phyloP scores from a whole-genome alignment of 371 early-diverging fungal species.

The Rhizopus stolonifer region DNA sequence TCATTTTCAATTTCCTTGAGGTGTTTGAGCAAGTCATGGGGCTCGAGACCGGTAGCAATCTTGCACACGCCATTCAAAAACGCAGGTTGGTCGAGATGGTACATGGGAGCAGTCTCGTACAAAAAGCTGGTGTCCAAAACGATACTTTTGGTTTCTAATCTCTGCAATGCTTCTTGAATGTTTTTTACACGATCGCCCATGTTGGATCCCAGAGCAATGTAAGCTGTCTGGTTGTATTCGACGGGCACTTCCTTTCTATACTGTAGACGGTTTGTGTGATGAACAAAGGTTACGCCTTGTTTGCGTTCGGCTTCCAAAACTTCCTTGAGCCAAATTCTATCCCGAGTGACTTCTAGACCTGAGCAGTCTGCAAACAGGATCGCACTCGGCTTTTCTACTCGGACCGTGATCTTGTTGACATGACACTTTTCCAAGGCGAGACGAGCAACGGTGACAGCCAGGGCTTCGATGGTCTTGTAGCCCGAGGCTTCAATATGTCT shows the following conservation, averaged over 20 bases:
- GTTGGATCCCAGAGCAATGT: constrained; percentile 92
- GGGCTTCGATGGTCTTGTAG: constrained; percentile 85
- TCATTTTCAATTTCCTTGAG: constrained; percentile 83
- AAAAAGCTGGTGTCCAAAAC: constrained; percentile 94
- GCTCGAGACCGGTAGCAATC: constrained; percentile 77
- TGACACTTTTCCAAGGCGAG: constrained; percentile 77
- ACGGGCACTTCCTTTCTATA: constrained; percentile 34
- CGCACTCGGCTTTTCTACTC: constrained; percentile 91
- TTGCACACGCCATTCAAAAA: constrained; percentile 92
- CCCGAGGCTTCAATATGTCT: constrained; percentile 68
- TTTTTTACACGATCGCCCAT: constrained; percentile 81
- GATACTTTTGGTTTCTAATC: constrained; percentile 45
- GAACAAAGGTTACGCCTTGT: constrained; percentile 30
- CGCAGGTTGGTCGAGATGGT: constrained; percentile 86
- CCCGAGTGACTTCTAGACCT: constrained; percentile 88
- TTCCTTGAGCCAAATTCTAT: constrained; percentile 50
- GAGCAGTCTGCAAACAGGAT: constrained; percentile 89
- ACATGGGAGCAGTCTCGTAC: constrained; percentile 97
- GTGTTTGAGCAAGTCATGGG: constrained; percentile 70
- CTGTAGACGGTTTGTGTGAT: constrained; percentile 20
- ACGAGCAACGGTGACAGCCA: constrained; percentile 72
- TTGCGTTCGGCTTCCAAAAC: constrained; percentile 34
- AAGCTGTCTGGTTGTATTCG: constrained; percentile 48
- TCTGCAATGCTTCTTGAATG: constrained; percentile 73
- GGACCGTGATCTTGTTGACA: constrained; percentile 82